These are phyloP conservation scores for Colletotrichum sojae DNA, from an alignment of 2,329 filamentous ascomycete genomes.

Conservation along the genomic window DNA sequence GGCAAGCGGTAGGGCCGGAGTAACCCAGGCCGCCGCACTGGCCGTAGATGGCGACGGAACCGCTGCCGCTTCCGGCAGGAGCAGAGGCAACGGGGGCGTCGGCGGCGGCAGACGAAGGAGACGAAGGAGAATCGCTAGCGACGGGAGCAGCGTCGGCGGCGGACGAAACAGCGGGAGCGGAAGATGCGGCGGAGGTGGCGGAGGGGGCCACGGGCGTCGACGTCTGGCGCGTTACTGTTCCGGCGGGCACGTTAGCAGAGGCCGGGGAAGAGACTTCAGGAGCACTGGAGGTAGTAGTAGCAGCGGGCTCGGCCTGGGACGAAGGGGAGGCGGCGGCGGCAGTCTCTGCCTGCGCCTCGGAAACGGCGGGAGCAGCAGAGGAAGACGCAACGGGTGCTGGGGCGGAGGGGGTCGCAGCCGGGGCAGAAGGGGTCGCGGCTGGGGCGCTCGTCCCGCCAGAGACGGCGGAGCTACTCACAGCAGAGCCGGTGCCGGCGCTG, in stretches of 20 bases:
- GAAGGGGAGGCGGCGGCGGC: background rate
- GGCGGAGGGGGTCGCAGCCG: background rate
- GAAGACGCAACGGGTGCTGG: too few relatives aligned
- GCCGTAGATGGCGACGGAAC: constrained; percentile 47
- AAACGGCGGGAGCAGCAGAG: background rate
- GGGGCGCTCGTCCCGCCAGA: background rate
- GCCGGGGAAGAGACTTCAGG: background rate
- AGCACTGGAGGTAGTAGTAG: background rate
- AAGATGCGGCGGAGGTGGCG: background rate
- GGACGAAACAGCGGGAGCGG: background rate
- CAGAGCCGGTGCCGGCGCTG: constrained; percentile 11
- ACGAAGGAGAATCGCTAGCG: constrained; percentile 5
- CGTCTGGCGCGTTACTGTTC: background rate
- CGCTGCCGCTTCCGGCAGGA: constrained; percentile 1
- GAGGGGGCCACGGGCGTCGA: background rate
- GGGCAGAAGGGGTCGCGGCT: background rate
- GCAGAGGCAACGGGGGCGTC: background rate
- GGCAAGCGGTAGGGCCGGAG: constrained; percentile 54
- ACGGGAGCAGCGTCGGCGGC: background rate
- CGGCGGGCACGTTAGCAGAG: background rate
- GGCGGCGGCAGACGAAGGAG: background rate
- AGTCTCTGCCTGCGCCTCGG: background rate
- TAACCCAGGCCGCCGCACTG: constrained; percentile 57
- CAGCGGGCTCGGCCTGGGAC: background rate
- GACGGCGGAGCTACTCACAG: constrained; percentile 1